phyloP scores from a whole-genome alignment of 805 yeast genomes.

The Cyberlindnera xishuangbannaensis region DNA sequence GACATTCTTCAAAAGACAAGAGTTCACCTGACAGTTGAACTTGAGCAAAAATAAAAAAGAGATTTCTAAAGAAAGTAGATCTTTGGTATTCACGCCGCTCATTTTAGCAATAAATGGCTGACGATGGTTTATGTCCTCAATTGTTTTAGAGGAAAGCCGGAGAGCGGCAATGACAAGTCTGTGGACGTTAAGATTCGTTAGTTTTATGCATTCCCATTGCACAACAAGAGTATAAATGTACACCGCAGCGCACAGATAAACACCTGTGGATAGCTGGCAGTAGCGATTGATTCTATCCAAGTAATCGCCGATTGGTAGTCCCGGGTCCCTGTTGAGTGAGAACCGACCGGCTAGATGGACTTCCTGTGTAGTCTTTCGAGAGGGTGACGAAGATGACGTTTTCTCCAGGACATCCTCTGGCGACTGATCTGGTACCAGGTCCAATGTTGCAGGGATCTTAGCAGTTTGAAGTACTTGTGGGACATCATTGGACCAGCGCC shows the following conservation, averaged over 20 bases:
- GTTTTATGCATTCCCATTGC: constrained; percentile 12
- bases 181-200: constrained; percentile 37
- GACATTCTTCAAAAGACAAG: background rate
- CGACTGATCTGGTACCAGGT: background rate
- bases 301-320: constrained; percentile 20
- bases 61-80: constrained; percentile 43
- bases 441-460: background rate
- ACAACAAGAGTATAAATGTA: constrained; percentile 23
- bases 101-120: constrained; percentile 41
- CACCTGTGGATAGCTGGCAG: constrained; percentile 26
- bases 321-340: constrained; percentile 20
- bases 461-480: background rate
- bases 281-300: constrained; percentile 25
- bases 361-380: constrained; percentile 11
- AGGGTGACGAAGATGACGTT: no score
- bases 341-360: constrained; percentile 21
- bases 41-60: constrained; percentile 43
- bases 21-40: constrained; percentile 39
- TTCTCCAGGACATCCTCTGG: no score
- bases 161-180: constrained; percentile 39
- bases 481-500: constrained; percentile 13
- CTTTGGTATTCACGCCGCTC: constrained; percentile 38
- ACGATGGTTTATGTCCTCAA: constrained; percentile 41
- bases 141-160: constrained; percentile 40
- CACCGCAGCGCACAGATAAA: constrained; percentile 22